Base-by-base conservation (phyloP, 2,329 filamentous ascomycete genomes). In the Exophiala viscosa region DNA sequence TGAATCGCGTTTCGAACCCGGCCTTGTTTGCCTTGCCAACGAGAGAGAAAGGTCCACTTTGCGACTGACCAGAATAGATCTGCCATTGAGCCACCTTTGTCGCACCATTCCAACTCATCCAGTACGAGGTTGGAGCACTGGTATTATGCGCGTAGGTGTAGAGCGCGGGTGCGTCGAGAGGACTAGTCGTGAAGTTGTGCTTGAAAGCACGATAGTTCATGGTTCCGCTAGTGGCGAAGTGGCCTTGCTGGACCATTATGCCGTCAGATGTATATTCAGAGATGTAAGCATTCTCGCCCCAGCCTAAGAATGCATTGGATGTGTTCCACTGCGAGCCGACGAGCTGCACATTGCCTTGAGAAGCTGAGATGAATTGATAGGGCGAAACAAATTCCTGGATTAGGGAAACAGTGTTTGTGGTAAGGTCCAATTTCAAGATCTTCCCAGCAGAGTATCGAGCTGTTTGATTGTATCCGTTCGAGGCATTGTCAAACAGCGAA, bases 21-120 rank as follows among this genome's bases (percentile, higher is more conserved):
- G 56, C 60, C 56, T 69, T 73, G 28, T 50, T 39, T 3, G 66
- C 60, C 31, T 66, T 55, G 18, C 61, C 60, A 13, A 73, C 54
- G 17, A 66, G 51, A 1, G 40, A 62, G 50, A 63, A 73, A 1
- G 52, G 52, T 8, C 52, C 52, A 28, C 46, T 40, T n/a, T 46
- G 46, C 15, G 40, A 42, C 5, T 48, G 28, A 14, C 45, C 45
- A n/a, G 50, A 64, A 54, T 66, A 70, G 50, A 71, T 63, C 5
- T 62, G 63, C 69, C 68, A 78, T 10, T 60, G 66, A 11, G 55
- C 54, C 13, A 77, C 67, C 45, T 77, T 73, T 1, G 76, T 78
- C 0, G 74, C 75, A 9, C 75, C 75, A 57, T 78, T 78, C 76
- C 75, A 78, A 50, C 66, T 68, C 39, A 70, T 66, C 36, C 67